Evolutionary conservation across 345 rosid species (phyloP).

Genomic region (Corymbia maculata): DNA sequence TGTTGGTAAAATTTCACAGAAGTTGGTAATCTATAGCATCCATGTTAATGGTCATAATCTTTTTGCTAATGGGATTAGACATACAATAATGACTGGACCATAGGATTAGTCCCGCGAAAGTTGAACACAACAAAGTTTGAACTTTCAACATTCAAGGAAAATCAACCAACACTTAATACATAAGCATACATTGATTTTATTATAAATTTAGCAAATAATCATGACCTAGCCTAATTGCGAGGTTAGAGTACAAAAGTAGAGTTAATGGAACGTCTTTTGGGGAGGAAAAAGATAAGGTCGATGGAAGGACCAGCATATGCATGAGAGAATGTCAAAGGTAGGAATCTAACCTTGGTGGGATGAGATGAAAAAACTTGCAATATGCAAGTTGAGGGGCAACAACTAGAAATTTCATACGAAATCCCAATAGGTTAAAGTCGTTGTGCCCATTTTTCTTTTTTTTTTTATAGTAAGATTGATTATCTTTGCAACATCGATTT

Average conservation of each 20-base stretch:
- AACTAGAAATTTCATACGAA: background rate
- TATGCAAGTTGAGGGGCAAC: background rate
- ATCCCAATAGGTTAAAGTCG: background rate
- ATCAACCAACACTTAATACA: background rate
- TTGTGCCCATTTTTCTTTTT: background rate
- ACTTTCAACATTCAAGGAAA: background rate
- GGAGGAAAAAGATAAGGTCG: background rate
- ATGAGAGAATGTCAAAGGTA: background rate
- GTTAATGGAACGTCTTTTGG: background rate
- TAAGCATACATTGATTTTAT: background rate
- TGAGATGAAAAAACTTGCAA: background rate
- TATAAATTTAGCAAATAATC: background rate
- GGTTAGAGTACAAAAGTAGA: background rate
- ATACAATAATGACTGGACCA: background rate
- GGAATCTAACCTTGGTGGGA: background rate
- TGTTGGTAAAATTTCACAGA: background rate
- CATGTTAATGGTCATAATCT: rapidly evolving
- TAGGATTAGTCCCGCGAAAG: background rate
- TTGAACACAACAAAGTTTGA: background rate
- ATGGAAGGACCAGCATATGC: background rate
- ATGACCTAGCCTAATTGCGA: background rate
- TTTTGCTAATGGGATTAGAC: background rate
- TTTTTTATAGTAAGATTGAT: background rate
- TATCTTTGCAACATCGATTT: background rate
- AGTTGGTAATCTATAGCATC: background rate